phyloP scores from a whole-genome alignment of 2,329 filamentous ascomycete species.

The Bisporella sp. region DNA sequence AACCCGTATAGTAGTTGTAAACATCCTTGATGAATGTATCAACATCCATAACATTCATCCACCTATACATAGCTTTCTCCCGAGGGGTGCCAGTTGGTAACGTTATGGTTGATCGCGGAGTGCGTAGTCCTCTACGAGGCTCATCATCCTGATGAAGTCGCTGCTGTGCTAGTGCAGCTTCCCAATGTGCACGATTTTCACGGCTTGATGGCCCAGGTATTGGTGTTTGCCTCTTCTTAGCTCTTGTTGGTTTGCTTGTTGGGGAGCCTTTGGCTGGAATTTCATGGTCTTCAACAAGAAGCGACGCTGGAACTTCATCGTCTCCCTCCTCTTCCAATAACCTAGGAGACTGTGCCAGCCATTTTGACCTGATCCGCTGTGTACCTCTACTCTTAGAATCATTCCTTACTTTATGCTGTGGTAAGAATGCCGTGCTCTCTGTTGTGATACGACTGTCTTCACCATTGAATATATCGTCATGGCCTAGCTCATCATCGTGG shows the following conservation, averaged over 20 bases:
- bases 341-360: conserved; percentile 25
- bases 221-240: conserved; percentile 18
- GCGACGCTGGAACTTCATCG: conserved; percentile 55
- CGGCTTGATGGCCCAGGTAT: conserved; percentile 37
- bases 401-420: conserved; percentile 7
- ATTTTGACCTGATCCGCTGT: conserved; percentile 12
- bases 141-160: conserved; percentile 35
- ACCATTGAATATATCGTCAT: conserved; percentile 24
- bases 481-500: conserved; percentile 24
- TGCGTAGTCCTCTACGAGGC: conserved; percentile 25
- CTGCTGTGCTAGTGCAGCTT: conserved; percentile 45
- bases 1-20: conserved; percentile 60
- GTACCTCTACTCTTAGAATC: background rate
- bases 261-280: conserved; percentile 18
- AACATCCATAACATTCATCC: conserved; percentile 64
- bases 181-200: conserved; percentile 46
- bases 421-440: conserved; percentile 25
- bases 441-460: conserved; percentile 25
- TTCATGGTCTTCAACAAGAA: conserved; percentile 51
- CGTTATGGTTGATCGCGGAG: conserved; percentile 42
- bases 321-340: conserved; percentile 27
- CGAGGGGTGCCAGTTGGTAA: conserved; percentile 46
- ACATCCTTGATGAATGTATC: conserved; percentile 64
- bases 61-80: conserved; percentile 65
- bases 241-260: conserved; percentile 9